Evolutionary conservation across 2,329 filamentous ascomycete genomes (phyloP).

Genomic region (Capronia coronata): DNA sequence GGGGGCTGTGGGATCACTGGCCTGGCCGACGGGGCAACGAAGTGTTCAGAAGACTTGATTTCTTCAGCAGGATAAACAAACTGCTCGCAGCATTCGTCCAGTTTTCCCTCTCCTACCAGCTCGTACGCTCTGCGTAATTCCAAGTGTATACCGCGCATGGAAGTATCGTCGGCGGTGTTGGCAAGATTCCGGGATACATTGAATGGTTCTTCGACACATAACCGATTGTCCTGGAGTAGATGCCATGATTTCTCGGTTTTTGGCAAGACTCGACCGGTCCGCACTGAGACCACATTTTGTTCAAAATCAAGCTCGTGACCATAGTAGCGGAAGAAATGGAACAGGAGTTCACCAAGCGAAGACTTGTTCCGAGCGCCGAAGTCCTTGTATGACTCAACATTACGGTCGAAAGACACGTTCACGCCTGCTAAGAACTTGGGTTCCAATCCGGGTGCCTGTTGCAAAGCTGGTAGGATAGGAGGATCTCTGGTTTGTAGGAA

Average conservation of each 20-base stretch:
- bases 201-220: conserved; percentile 96
- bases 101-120: conserved; percentile 67
- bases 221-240: conserved; percentile 66
- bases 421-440: conserved; percentile 57
- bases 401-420: conserved; percentile 76
- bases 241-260: conserved; percentile 89
- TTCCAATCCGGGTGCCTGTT: conserved; percentile 62
- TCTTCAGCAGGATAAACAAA: conserved; percentile 72
- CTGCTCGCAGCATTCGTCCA: conserved; percentile 78
- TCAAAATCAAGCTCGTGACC: conserved; percentile 90
- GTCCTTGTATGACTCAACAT: conserved; percentile 65
- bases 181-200: conserved; percentile 83
- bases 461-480: conserved; percentile 77
- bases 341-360: conserved; percentile 76
- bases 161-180: conserved; percentile 92
- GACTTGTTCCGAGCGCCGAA: conserved; percentile 77
- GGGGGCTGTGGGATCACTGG: conserved; percentile 45
- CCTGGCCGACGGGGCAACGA: conserved; percentile 47
- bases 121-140: conserved; percentile 87
- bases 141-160: conserved; percentile 82
- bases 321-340: conserved; percentile 92
- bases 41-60: conserved; percentile 24
- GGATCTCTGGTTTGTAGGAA: conserved; percentile 84
- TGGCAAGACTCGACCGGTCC: conserved; percentile 68
- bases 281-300: conserved; percentile 74